These are phyloP conservation scores for Ustanciosporium gigantosporum DNA, from an alignment of 1,284 basidiomycete species.

Conservation along the genomic window DNA sequence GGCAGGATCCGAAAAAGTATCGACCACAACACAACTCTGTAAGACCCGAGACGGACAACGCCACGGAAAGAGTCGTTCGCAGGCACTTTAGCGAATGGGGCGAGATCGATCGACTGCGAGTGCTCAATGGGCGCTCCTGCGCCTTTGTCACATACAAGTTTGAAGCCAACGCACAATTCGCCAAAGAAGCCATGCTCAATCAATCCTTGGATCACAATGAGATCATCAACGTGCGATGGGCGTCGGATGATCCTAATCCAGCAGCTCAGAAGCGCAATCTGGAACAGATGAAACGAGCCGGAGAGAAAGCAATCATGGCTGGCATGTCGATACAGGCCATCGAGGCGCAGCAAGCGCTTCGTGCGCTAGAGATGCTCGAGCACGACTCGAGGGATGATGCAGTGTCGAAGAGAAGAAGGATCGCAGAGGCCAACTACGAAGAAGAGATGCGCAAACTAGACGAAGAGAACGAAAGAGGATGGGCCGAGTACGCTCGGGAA, in stretches of 20 bases:
- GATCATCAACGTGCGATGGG: constrained; percentile 74
- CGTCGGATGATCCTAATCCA: constrained; percentile 56
- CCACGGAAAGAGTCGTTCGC: constrained; percentile 49
- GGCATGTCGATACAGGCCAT: constrained; percentile 39
- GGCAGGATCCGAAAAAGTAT: constrained; percentile 26
- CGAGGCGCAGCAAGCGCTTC: constrained; percentile 38
- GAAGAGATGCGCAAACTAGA: constrained; percentile 50
- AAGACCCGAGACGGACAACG: constrained; percentile 31
- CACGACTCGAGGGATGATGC: constrained; percentile 14
- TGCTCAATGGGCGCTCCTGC: constrained; percentile 89
- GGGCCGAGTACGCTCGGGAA: constrained; percentile 46
- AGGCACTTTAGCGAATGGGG: constrained; percentile 95
- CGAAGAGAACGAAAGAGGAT: constrained; percentile 53
- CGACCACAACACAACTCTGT: constrained; percentile 41
- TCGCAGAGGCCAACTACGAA: constrained; percentile 30
- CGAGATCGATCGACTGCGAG: constrained; percentile 87
- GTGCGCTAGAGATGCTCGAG: constrained; percentile 34
- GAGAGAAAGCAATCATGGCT: constrained; percentile 43
- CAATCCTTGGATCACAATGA: constrained; percentile 97
- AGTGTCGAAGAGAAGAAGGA: constrained; percentile 37
- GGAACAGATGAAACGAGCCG: constrained; percentile 37
- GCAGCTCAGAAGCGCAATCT: constrained; percentile 43
- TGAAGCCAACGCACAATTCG: constrained; percentile 87
- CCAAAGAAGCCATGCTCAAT: constrained; percentile 98
- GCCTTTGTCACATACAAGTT: constrained; percentile 94